Base-by-base conservation (phyloP, 441 rosid species). In the Raphanus hybrid region DNA sequence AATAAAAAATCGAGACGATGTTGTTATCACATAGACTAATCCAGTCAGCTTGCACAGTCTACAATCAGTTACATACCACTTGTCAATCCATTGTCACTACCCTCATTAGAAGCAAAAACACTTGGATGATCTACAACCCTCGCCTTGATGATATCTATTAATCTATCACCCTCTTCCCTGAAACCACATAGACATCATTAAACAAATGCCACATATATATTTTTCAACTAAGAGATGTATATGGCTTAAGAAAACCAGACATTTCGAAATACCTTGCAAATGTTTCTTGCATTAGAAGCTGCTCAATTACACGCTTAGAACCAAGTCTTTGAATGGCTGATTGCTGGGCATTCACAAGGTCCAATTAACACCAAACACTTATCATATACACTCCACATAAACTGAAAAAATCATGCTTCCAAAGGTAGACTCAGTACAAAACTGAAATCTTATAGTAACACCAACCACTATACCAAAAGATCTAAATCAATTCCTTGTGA, bases 91-190 rank as follows among this genome's bases (percentile, higher is more conserved):
- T 67, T 50, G 62, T 64, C 71, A 75, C 65, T 67, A 37, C 73
- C 71, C 70, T 72, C 82, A 76, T 64, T 83, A 60, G 78, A 52
- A 78, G 81, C 69, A 41, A 76, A 74, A 76, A 50, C 50, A 50
- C 63, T 41, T 26, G 84, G 87, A 73, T 85, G 70, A 76, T 78
- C 87, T 63, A 83, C 86, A 76, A 91, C 89, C 84, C 98, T 88
- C 12, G 99, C 85, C 78, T 87, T 91, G 75, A 96, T 85, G 77
- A 96, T 85, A 75, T 76, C 72, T 43, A 80, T 89, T 64, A 96
- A 80, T 82, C 85, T 89, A 71, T 90, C 87, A 29, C 85, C 86
- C 82, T 96, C 99, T 80, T 93, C 95, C 94, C 98, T 96, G 90
- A 80, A 73, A 81, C 81, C 76, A 78, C 64, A 78, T 58, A 54